Evolutionary conservation across 257 asterid species (phyloP).

Genomic region (Knoxia roxburghii): DNA sequence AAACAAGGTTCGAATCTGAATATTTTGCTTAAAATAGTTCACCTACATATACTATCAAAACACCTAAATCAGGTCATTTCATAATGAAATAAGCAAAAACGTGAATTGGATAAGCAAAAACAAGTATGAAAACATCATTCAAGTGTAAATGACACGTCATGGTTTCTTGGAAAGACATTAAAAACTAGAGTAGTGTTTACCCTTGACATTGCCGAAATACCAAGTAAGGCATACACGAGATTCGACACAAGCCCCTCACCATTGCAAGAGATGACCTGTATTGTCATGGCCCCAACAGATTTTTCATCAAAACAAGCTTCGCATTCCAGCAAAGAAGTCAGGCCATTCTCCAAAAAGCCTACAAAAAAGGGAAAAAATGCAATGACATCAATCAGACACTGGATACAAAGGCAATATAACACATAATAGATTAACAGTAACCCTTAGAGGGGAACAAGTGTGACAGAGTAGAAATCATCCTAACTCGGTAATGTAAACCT

Average conservation of each 20-base stretch:
- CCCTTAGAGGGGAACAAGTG: neutral
- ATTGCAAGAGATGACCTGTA: slow-evolving; percentile 58
- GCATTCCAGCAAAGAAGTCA: slow-evolving; percentile 52
- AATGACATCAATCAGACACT: neutral
- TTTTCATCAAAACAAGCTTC: slow-evolving; percentile 45
- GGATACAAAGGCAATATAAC: slow-evolving; percentile 9
- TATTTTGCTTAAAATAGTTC: neutral
- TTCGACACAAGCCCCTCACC: slow-evolving; percentile 81
- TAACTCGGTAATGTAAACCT: neutral
- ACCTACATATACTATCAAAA: too few relatives aligned
- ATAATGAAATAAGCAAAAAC: neutral
- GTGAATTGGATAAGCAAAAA: neutral
- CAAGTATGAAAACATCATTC: neutral
- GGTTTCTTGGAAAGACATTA: slow-evolving; percentile 11
- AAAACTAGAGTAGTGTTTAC: slow-evolving; percentile 39
- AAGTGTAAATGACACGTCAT: neutral
- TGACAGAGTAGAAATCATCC: neutral
- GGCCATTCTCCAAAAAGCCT: slow-evolving; percentile 78
- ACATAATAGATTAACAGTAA: neutral
- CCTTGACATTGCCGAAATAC: slow-evolving; percentile 93
- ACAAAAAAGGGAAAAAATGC: slow-evolving; percentile 2
- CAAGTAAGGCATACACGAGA: slow-evolving; percentile 84
- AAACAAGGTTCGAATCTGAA: too few relatives aligned
- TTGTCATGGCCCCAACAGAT: slow-evolving; percentile 56
- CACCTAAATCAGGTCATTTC: neutral